Conservation (phyloP, 306 rosid genomes). For the Glycine tomentella region DNA sequence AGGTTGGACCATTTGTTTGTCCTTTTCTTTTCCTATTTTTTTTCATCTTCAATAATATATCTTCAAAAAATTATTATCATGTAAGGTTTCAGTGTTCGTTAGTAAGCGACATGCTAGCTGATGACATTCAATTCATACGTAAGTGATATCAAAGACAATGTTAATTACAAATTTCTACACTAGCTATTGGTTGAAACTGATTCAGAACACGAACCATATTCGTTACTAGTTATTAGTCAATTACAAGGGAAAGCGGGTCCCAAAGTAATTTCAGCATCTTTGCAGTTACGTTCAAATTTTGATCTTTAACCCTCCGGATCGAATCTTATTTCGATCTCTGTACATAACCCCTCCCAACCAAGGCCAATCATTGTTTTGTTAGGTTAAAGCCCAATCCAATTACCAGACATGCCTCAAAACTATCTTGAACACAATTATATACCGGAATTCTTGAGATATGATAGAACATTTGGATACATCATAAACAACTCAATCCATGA, state of each 20-base stretch:
- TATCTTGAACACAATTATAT: too few species aligned
- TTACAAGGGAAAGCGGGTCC: conserved; percentile 45
- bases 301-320: neutral
- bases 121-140: conserved; percentile 7
- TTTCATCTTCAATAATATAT: neutral
- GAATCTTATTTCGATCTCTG: too few species aligned
- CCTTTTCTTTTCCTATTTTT: neutral
- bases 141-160: conserved; percentile 18
- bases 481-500: too few species aligned
- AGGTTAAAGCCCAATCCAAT: too few species aligned
- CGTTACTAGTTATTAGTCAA: conserved; percentile 14
- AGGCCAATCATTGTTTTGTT: too few species aligned
- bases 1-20: neutral
- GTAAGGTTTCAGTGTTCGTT: conserved; percentile 28
- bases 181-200: conserved; percentile 39
- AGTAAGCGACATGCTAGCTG: conserved; percentile 32
- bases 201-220: neutral
- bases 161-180: conserved; percentile 15
- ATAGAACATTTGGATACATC: too few species aligned
- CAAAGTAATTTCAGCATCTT: neutral
- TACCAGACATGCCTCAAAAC: too few species aligned
- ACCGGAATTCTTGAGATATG: too few species aligned
- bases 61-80: neutral
- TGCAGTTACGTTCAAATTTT: conserved; percentile 31
- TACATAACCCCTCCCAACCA: too few species aligned